Conservation (phyloP, 805 yeast genomes). For the Babjeviella inositovora region DNA sequence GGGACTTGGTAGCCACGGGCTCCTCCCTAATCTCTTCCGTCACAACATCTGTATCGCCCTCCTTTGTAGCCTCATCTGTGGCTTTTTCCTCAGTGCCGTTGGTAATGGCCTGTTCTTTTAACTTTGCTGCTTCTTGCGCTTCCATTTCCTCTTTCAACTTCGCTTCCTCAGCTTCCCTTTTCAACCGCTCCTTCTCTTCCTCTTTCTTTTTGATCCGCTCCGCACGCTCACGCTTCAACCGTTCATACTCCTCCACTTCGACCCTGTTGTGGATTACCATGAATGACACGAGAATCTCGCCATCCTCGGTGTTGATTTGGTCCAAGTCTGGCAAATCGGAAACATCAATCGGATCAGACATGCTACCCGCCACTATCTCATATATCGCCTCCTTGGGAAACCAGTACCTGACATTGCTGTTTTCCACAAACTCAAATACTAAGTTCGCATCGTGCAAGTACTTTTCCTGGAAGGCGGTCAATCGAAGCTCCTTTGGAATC, state of each 20-base stretch:
- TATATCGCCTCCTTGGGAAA: constrained; percentile 67
- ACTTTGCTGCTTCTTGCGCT: constrained; percentile 4
- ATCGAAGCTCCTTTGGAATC: constrained; percentile 24
- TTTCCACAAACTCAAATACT: constrained; percentile 75
- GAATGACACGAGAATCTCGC: constrained; percentile 17
- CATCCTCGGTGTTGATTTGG: too few species aligned
- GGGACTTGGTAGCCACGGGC: too few species aligned
- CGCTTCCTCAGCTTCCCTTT: constrained; percentile 1
- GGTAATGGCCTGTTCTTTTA: constrained; percentile 4
- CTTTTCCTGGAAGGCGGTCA: constrained; percentile 67
- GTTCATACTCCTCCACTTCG: too few species aligned
- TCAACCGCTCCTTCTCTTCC: constrained; percentile 2
- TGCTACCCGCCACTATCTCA: constrained; percentile 32
- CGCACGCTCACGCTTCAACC: constrained; percentile 1
- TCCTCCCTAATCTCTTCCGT: constrained; percentile 4
- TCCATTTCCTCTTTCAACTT: constrained; percentile 2
- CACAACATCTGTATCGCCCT: constrained; percentile 5
- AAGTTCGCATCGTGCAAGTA: constrained; percentile 55
- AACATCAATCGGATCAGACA: too few species aligned
- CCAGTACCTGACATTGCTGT: constrained; percentile 54
- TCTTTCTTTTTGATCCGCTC: constrained; percentile 2
- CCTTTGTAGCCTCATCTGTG: constrained; percentile 7
- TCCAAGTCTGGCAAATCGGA: constrained; percentile 6
- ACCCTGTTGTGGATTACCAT: constrained; percentile 10
- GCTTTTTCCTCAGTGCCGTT: constrained; percentile 5